phyloP scores from a whole-genome alignment of 345 rosid species.

The Populus pruinosa region DNA sequence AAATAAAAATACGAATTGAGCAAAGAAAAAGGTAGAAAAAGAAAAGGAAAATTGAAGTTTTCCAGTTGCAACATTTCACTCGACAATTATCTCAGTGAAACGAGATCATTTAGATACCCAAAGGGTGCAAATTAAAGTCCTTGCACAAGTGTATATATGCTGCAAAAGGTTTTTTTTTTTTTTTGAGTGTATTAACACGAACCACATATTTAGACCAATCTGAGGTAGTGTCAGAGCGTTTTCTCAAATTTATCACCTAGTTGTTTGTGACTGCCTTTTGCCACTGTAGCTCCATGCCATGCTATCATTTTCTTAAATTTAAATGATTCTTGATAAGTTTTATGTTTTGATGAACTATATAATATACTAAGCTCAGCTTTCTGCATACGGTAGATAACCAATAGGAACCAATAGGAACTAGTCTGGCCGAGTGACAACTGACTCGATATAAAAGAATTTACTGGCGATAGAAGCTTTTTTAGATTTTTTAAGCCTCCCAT shows the following conservation, averaged over 20 bases:
- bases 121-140: neutral
- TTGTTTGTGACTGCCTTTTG: no score
- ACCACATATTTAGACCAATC: neutral
- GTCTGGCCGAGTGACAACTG: neutral
- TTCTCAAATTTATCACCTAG: neutral
- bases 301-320: neutral
- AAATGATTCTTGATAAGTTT: neutral
- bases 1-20: neutral
- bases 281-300: neutral
- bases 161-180: no score
- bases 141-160: neutral
- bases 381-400: conserved; percentile 12
- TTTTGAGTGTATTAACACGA: neutral
- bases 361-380: neutral
- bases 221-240: neutral
- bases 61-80: neutral
- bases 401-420: conserved; percentile 32
- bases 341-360: neutral
- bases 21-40: neutral
- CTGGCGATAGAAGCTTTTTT: neutral
- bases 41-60: neutral
- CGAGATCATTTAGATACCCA: no score
- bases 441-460: neutral
- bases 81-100: no score
- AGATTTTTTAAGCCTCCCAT: neutral